Evolutionary conservation across 768 basidiomycete genomes (phyloP).

Genomic region (Kwoniella sp.): DNA sequence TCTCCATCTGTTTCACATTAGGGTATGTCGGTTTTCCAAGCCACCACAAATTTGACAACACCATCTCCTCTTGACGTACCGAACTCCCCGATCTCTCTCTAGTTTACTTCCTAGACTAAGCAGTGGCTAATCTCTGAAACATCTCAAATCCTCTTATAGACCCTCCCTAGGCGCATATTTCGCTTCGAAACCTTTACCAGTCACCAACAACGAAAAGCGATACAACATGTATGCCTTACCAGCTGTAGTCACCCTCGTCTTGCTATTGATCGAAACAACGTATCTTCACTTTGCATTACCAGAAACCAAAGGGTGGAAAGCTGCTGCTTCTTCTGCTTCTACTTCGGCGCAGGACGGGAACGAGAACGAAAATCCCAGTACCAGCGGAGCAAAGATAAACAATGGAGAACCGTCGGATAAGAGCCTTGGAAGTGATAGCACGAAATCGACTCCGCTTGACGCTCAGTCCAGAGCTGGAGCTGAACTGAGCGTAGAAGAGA

Average conservation of each 20-base stretch:
- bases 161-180: constrained; percentile 96
- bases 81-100: too few relatives aligned
- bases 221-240: constrained; percentile 85
- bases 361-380: too few relatives aligned
- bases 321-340: constrained; percentile 27
- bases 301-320: constrained; percentile 70
- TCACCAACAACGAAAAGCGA: constrained; percentile 29
- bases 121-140: not conserved
- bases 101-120: too few relatives aligned
- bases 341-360: too few relatives aligned
- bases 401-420: too few relatives aligned
- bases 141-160: constrained; percentile 12
- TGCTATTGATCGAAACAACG: constrained; percentile 75
- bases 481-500: constrained; percentile 35
- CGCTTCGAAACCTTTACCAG: constrained; percentile 77
- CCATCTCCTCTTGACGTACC: too few relatives aligned
- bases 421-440: constrained; percentile 6
- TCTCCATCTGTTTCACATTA: constrained; percentile 80
- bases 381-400: too few relatives aligned
- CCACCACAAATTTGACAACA: too few relatives aligned
- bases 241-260: constrained; percentile 76
- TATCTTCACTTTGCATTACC: constrained; percentile 77
- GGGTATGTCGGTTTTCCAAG: too few relatives aligned
- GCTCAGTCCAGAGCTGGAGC: not conserved
- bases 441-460: not conserved